Conservation (phyloP, 2,329 filamentous ascomycete genomes). For the Curvularia sp. region DNA sequence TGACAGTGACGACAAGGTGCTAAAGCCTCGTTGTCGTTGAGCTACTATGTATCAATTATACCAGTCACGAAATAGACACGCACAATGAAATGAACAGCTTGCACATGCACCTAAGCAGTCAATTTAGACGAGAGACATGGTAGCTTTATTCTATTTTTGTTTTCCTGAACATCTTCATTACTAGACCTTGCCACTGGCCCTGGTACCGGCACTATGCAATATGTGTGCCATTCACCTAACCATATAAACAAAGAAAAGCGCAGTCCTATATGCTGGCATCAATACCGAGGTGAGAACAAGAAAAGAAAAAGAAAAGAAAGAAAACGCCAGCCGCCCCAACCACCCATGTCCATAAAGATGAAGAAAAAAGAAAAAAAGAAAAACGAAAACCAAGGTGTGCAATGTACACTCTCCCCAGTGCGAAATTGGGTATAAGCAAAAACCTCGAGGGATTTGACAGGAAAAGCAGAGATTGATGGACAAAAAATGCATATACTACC, state of each 20-base stretch:
- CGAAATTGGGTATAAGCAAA: slow-evolving; percentile 35
- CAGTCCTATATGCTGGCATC: slow-evolving; percentile 4
- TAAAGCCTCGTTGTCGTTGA: not conserved
- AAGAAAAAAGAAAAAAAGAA: slow-evolving; percentile 2
- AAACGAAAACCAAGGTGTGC: slow-evolving; percentile 17
- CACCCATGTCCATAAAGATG: not conserved
- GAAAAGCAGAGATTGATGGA: slow-evolving; percentile 1
- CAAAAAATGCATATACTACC: not conserved
- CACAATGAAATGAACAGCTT: slow-evolving; percentile 18
- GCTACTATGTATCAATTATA: slow-evolving; percentile 4
- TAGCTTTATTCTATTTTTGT: not conserved
- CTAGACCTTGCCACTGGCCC: not conserved
- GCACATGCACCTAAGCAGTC: slow-evolving; percentile 1
- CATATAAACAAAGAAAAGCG: slow-evolving; percentile 2
- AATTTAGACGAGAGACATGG: not conserved
- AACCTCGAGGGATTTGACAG: not conserved
- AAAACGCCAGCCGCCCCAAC: slow-evolving; percentile 10
- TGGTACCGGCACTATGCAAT: not conserved
- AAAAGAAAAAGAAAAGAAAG: no score
- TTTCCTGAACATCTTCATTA: slow-evolving; percentile 11
- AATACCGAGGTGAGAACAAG: not conserved
- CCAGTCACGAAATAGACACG: slow-evolving; percentile 18
- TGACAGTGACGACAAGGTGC: not conserved
- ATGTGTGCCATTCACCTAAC: not conserved
- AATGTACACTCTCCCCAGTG: slow-evolving; percentile 37